Conservation (phyloP, 2,329 filamentous ascomycete genomes). For the Dendrostoma leiphaemia region DNA sequence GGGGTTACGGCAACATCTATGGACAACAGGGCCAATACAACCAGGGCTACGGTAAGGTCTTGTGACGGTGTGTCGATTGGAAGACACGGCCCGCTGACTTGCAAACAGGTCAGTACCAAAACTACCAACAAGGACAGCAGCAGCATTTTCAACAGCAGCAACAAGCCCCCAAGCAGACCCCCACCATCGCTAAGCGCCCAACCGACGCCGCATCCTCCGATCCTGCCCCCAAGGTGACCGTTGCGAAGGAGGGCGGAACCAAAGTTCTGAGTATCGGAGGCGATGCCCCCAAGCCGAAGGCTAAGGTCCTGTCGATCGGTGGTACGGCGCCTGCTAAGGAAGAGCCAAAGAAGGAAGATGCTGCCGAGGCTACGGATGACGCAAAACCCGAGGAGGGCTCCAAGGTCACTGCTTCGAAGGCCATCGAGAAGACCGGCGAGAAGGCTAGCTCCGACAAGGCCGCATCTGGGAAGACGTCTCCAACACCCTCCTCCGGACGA, state of each 20-base stretch:
- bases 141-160: conserved; percentile 34
- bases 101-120: conserved; percentile 45
- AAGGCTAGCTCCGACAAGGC: conserved; percentile 35
- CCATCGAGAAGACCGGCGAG: conserved; percentile 83
- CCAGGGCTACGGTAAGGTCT: conserved; percentile 45
- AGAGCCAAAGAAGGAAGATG: conserved; percentile 40
- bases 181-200: conserved; percentile 64
- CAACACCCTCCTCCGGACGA: conserved; percentile 78
- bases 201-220: conserved; percentile 45
- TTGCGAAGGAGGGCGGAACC: conserved; percentile 53
- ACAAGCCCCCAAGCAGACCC: conserved; percentile 45
- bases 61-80: too few species aligned
- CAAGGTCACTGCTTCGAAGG: conserved; percentile 84
- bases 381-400: conserved; percentile 66
- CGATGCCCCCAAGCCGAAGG: conserved; percentile 48
- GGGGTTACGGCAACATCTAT: conserved; percentile 34
- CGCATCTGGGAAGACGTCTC: conserved; percentile 68
- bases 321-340: conserved; percentile 36
- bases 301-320: conserved; percentile 61
- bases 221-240: conserved; percentile 47
- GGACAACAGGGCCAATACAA: conserved; percentile 43
- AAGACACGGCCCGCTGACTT: too few species aligned
- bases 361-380: conserved; percentile 48
- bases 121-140: conserved; percentile 46
- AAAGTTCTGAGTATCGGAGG: conserved; percentile 66